Evolutionary conservation across 2,329 filamentous ascomycete species (phyloP), one percentile per base, ranked within the genome.

Genomic region (Botryosphaeria dothidea): DNA sequence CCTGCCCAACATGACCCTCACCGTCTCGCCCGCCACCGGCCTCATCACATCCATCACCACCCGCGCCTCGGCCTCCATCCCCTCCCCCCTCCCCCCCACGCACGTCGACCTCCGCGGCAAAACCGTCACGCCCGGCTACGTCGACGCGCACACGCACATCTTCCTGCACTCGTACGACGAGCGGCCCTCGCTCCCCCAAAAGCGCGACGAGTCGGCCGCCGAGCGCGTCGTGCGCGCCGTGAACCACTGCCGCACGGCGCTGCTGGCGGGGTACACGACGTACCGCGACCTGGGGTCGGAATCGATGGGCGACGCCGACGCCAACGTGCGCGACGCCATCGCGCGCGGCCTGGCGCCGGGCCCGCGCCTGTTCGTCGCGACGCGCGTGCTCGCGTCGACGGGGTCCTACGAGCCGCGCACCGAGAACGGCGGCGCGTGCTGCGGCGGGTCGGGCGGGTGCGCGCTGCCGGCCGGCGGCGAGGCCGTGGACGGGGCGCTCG

Each of bases 261-360:
- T 88, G 9, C 73, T 84, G 21, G 84, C 85, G 0, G 86, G 86
- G 6, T 88, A 84, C 75, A 88, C 85, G 0, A 86, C 84, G 1
- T 86, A 86, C 71, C 78, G 85, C 9, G 85, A 87, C 70, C 78
- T 86, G 0, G 84, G 84, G 15, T 84, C 83, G 3, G 84, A 87
- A 69, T 79, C 80, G 0, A 78, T 86, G 66, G 75, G 78, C 29
- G 80, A 82, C 41, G 80, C 80, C 29, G 85, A 87, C 70, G 79
- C 80, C 43, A 80, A 80, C 62, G 72, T 87, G 3, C 79, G 85
- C 9, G 83, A 87, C 70, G 80, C 81, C 36, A 80, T 87, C 69
- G 84, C 84, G 67, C 81, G 84, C 6, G 84, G 84, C 4, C 70
- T 87, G 11, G 81, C 80, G 1, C 83, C 84, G 0, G 85, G 85